Evolutionary conservation across 805 yeast species (phyloP).

Genomic region (Cyberlindnera petersonii): DNA sequence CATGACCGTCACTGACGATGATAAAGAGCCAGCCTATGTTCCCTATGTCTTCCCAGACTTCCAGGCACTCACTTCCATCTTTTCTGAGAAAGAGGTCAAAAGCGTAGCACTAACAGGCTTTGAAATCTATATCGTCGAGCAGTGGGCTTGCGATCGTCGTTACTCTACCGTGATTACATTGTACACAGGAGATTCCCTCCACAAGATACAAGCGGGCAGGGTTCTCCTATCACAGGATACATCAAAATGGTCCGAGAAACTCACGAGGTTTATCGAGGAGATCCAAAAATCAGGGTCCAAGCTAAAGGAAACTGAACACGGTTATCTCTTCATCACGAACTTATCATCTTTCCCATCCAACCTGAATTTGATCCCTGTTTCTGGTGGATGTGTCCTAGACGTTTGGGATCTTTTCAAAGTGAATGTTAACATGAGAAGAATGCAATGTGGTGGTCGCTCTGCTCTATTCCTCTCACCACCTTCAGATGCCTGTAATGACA

Average conservation of each 20-base stretch:
- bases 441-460: constrained; percentile 84
- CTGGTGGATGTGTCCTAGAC: constrained; percentile 46
- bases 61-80: constrained; percentile 46
- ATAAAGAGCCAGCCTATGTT: constrained; percentile 7
- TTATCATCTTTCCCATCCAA: constrained; percentile 76
- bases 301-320: constrained; percentile 58
- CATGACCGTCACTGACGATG: constrained; percentile 1
- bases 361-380: constrained; percentile 66
- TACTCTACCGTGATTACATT: constrained; percentile 68
- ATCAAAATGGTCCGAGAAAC: constrained; percentile 33
- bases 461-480: constrained; percentile 68
- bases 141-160: constrained; percentile 80
- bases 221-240: constrained; percentile 43
- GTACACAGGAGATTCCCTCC: constrained; percentile 79
- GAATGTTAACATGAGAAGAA: constrained; percentile 70
- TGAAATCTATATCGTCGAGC: constrained; percentile 90
- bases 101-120: constrained; percentile 61
- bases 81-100: constrained; percentile 40
- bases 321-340: constrained; percentile 73
- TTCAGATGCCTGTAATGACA: constrained; percentile 73
- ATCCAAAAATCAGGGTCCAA: constrained; percentile 62
- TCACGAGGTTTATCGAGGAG: constrained; percentile 62
- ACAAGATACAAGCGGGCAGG: constrained; percentile 56
- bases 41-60: constrained; percentile 51
- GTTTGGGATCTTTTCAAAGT: constrained; percentile 57